Evolutionary conservation across 2,329 filamentous ascomycete species (phyloP).

Genomic region (Pyrenophora tritici-repentis): DNA sequence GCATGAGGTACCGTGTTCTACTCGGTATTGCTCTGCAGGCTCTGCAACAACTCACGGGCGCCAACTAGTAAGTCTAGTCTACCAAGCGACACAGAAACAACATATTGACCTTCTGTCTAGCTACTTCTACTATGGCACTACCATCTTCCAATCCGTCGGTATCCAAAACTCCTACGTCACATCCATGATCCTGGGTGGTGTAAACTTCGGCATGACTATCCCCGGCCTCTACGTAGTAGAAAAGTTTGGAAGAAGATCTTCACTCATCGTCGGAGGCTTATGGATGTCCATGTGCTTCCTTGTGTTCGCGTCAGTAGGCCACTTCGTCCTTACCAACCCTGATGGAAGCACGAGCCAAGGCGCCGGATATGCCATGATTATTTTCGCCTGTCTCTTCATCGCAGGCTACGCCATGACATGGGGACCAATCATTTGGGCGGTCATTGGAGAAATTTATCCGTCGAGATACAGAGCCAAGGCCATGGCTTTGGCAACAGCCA

Average conservation of each 20-base stretch:
- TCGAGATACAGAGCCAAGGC: slow-evolving; percentile 56
- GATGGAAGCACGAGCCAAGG: slow-evolving; percentile 43
- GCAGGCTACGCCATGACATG: slow-evolving; percentile 70
- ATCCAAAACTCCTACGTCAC: slow-evolving; percentile 53
- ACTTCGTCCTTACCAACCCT: slow-evolving; percentile 48
- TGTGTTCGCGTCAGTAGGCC: slow-evolving; percentile 54
- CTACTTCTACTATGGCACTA: slow-evolving; percentile 63
- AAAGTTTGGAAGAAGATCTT: slow-evolving; percentile 52
- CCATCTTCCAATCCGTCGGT: slow-evolving; percentile 51
- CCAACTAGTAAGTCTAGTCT: slow-evolving; percentile 63
- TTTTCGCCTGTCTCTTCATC: slow-evolving; percentile 72
- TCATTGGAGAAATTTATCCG: slow-evolving; percentile 69
- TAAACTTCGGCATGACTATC: slow-evolving; percentile 56
- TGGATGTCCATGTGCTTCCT: slow-evolving; percentile 65
- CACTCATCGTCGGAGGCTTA: slow-evolving; percentile 52
- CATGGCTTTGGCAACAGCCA: slow-evolving; percentile 53
- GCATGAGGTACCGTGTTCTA: slow-evolving; percentile 68
- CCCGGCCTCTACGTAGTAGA: slow-evolving; percentile 55
- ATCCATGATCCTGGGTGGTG: slow-evolving; percentile 54
- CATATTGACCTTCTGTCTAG: not conserved
- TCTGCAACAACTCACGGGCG: slow-evolving; percentile 70
- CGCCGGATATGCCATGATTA: slow-evolving; percentile 65
- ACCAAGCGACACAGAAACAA: not conserved
- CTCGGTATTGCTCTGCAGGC: slow-evolving; percentile 68
- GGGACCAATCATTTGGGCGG: slow-evolving; percentile 74